phyloP scores from a whole-genome alignment of 768 basidiomycete genomes.

The Podaxis rugospora region DNA sequence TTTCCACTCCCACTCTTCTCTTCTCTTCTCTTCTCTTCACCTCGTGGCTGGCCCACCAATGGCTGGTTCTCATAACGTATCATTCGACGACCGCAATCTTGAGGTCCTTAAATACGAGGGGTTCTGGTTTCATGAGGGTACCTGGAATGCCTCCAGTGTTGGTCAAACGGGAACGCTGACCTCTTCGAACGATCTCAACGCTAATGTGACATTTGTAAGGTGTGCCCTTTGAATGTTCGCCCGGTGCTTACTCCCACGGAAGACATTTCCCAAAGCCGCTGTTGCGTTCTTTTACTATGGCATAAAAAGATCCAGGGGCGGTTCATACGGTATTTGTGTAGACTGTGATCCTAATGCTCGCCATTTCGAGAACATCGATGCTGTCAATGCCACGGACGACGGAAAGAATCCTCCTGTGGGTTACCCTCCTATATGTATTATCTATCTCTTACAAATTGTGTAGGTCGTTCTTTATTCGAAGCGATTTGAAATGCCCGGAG shows the following conservation, averaged over 20 bases:
- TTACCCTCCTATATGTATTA: not conserved
- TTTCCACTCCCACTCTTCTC: not conserved
- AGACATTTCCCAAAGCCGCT: conserved; percentile 16
- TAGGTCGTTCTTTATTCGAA: conserved; percentile 21
- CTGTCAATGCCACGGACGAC: conserved; percentile 22
- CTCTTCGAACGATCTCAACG: conserved; percentile 19
- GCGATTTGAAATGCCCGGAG: conserved; percentile 17
- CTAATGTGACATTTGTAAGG: conserved; percentile 27
- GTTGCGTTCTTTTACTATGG: conserved; percentile 27
- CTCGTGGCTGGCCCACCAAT: not conserved
- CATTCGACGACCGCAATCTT: conserved; percentile 23
- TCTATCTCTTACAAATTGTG: not conserved
- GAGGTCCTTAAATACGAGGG: conserved; percentile 17
- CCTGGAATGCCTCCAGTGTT: conserved; percentile 24
- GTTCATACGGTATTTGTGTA: conserved; percentile 26
- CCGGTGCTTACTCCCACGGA: conserved; percentile 3
- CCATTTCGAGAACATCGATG: conserved; percentile 22
- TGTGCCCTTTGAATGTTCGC: conserved; percentile 3
- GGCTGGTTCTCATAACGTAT: conserved; percentile 15
- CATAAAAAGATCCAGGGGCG: conserved; percentile 23
- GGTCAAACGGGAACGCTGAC: conserved; percentile 24
- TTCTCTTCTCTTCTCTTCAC: not conserved
- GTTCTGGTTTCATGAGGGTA: conserved; percentile 19
- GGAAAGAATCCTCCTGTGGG: conserved; percentile 27
- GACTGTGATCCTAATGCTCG: conserved; percentile 27